Conservation (phyloP, 352 stramenopile genomes). For the Phytophthora citricola region DNA sequence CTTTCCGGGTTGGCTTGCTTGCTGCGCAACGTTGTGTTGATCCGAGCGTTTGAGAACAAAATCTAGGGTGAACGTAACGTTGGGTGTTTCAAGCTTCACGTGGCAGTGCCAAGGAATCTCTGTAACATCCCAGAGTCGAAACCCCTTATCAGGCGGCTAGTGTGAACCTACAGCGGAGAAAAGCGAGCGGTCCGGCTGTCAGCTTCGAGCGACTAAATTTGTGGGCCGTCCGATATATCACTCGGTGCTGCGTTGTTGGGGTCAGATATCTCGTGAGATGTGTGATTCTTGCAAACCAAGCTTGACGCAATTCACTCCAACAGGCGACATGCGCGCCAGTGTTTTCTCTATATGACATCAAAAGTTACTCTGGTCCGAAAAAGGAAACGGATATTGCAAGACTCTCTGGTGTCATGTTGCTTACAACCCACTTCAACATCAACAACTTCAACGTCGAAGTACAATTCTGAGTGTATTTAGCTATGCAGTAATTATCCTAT, state of each 20-base stretch:
- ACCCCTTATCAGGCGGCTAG: conserved; percentile 13
- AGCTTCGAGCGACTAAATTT: conserved; percentile 33
- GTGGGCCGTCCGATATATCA: conserved; percentile 30
- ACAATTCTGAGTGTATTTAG: conserved; percentile 3
- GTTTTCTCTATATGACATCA: conserved; percentile 10
- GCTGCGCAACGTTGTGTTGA: conserved; percentile 11
- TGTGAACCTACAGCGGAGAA: conserved; percentile 14
- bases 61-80: conserved; percentile 18
- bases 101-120: conserved; percentile 6
- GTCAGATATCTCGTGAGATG: conserved; percentile 24
- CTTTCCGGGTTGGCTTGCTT: conserved; percentile 22
- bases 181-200: conserved; percentile 12
- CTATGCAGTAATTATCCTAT: conserved; percentile 1
- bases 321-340: conserved; percentile 1
- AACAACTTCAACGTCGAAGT: conserved; percentile 29
- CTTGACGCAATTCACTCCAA: conserved; percentile 1
- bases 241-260: conserved; percentile 20
- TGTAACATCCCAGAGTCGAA: conserved; percentile 24
- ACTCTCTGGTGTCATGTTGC: conserved; percentile 2
- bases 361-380: conserved; percentile 3
- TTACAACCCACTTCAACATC: conserved; percentile 19
- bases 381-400: conserved; percentile 12
- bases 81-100: conserved; percentile 23
- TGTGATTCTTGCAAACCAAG: conserved; percentile 6
- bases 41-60: conserved; percentile 1